A percentile compares a stretch with the other conserved stretches of the same genome.
Conservation (phyloP, 352 stramenopile species). For the Globisporangium uncinulatum region DNA sequence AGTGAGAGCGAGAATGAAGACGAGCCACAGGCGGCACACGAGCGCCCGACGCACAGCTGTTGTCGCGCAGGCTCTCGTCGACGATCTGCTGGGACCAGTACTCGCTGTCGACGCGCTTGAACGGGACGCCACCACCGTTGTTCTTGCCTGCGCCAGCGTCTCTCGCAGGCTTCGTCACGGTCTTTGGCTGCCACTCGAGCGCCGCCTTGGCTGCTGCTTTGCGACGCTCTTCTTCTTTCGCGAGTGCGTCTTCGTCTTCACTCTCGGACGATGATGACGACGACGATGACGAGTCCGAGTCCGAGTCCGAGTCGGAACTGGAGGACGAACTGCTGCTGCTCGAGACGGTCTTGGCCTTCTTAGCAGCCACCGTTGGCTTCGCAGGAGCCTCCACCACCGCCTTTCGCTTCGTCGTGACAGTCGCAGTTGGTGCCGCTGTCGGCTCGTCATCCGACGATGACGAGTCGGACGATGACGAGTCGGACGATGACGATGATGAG, state of each 20-base stretch:
- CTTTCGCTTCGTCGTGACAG: slow-evolving; percentile 50
- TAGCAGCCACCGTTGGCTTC: slow-evolving; percentile 18
- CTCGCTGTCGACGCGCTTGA: slow-evolving; percentile 97
- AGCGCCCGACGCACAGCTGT: slow-evolving; percentile 81
- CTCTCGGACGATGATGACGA: slow-evolving; percentile 41
- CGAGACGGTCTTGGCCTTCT: slow-evolving; percentile 35
- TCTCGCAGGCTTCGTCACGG: slow-evolving; percentile 57
- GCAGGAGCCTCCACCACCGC: slow-evolving; percentile 19
- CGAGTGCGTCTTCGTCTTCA: slow-evolving; percentile 58
- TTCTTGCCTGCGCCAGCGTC: slow-evolving; percentile 38
- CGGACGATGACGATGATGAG: slow-evolving; percentile 23
- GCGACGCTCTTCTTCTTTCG: slow-evolving; percentile 73
- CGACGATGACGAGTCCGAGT: slow-evolving; percentile 22
- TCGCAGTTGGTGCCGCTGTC: slow-evolving; percentile 17
- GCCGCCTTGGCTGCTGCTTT: slow-evolving; percentile 83
- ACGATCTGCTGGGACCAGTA: slow-evolving; percentile 91
- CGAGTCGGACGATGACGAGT: slow-evolving; percentile 35
- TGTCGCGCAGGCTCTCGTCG: slow-evolving; percentile 95
- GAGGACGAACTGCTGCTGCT: slow-evolving; percentile 36
- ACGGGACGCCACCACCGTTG: slow-evolving; percentile 90
- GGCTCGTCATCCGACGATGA: slow-evolving; percentile 24
- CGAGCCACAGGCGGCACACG: not conserved
- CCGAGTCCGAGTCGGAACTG: slow-evolving; percentile 39
- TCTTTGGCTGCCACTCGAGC: slow-evolving; percentile 90
- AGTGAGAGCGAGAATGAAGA: not conserved